Conservation (phyloP, 2,329 filamentous ascomycete genomes). For the Aspergillus sp. region DNA sequence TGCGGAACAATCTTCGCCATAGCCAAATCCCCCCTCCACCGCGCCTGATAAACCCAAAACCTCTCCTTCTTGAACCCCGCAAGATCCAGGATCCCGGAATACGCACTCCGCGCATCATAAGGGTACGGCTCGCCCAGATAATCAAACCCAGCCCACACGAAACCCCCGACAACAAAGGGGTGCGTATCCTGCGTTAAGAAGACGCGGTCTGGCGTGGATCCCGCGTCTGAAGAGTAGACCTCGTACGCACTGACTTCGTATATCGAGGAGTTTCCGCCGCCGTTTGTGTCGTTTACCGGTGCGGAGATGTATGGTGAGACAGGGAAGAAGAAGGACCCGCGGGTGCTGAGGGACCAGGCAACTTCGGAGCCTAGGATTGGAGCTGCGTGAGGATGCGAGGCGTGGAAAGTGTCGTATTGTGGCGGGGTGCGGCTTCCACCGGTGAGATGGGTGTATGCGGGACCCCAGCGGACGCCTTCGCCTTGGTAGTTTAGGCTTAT, state of each 20-base stretch:
- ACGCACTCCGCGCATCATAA: neutral
- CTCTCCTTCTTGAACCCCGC: conserved; percentile 8
- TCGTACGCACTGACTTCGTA: neutral
- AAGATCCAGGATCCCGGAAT: conserved; percentile 5
- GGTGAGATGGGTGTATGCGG: neutral
- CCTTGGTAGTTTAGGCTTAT: conserved; percentile 12
- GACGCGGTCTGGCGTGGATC: neutral
- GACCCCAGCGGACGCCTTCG: conserved; percentile 3
- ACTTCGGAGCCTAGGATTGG: conserved; percentile 2
- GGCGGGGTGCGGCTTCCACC: neutral
- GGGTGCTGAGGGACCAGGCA: conserved; percentile 2
- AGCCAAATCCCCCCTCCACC: neutral
- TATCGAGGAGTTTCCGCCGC: neutral
- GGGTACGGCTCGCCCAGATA: conserved; percentile 5
- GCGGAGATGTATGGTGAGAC: neutral
- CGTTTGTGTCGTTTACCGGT: neutral
- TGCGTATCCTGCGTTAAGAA: neutral
- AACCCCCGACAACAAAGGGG: conserved; percentile 5
- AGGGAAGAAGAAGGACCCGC: neutral
- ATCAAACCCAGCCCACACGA: conserved; percentile 10
- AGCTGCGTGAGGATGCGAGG: neutral
- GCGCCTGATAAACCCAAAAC: conserved; percentile 5
- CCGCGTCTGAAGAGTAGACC: neutral
- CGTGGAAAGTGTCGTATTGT: conserved; percentile 1
- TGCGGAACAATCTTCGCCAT: conserved; percentile 8